Percentiles rank a stretch among this genome's conserved stretches.
Evolutionary conservation across 441 rosid genomes (phyloP).

Genomic region (Populus tomentosa): DNA sequence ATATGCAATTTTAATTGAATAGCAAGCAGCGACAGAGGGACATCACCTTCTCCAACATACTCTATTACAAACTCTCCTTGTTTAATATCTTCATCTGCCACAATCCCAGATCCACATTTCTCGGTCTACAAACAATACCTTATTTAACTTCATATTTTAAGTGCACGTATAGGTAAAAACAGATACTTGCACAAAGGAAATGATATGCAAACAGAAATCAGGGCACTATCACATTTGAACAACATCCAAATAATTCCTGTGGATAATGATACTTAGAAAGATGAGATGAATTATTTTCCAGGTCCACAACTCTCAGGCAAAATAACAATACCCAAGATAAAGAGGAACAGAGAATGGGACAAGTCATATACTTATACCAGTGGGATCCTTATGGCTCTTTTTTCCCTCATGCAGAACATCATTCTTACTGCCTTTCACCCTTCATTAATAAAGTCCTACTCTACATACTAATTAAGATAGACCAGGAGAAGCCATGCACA

Average conservation of each 20-base stretch:
- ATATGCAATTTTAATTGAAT: no score
- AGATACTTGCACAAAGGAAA: constrained; percentile 10
- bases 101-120: no score
- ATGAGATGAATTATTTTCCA: background rate
- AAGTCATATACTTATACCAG: background rate
- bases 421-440: background rate
- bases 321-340: background rate
- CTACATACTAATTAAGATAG: background rate
- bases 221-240: background rate
- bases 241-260: background rate
- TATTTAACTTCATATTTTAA: constrained; percentile 29
- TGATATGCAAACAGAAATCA: background rate
- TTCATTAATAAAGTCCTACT: background rate
- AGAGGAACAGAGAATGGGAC: background rate
- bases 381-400: background rate
- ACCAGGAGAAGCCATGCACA: background rate
- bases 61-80: no score
- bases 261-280: background rate
- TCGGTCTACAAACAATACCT: no score
- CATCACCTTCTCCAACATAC: no score
- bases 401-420: background rate
- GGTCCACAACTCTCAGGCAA: background rate
- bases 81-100: no score
- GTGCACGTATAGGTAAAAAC: constrained; percentile 10
- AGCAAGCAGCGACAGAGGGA: no score